These are phyloP conservation scores for Magnusiomyces paraingens DNA, from an alignment of 1,139 yeast species.

Conservation along the genomic window DNA sequence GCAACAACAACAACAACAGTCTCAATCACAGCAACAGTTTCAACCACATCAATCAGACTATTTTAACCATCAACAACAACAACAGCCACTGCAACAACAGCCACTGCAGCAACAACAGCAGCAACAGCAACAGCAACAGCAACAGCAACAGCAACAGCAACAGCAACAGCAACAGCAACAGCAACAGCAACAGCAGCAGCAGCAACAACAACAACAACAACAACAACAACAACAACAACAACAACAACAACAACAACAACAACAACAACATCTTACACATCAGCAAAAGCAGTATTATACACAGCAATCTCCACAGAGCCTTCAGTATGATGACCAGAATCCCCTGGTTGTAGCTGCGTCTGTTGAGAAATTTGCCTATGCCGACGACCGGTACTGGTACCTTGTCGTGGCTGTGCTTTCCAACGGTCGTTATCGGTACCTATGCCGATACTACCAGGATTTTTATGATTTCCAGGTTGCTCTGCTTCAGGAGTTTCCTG, in stretches of 20 bases:
- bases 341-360: conserved; percentile 46
- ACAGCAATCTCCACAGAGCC: conserved; percentile 15
- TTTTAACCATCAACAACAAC: conserved; percentile 1
- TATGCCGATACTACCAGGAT: conserved; percentile 91
- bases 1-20: conserved; percentile 7
- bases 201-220: conserved; percentile 13
- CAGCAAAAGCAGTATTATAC: conserved; percentile 12
- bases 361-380: conserved; percentile 75
- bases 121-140: conserved; percentile 12
- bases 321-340: conserved; percentile 4
- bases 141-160: conserved; percentile 4
- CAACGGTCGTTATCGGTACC: conserved; percentile 60
- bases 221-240: conserved; percentile 9
- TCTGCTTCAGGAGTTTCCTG: conserved; percentile 77
- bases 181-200: conserved; percentile 7
- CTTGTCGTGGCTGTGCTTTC: conserved; percentile 63
- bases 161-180: conserved; percentile 7
- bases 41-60: conserved; percentile 7
- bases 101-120: conserved; percentile 13
- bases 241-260: neutral
- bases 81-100: neutral
- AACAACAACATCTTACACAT: conserved; percentile 13
- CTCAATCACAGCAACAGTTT: conserved; percentile 13
- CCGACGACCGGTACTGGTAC: conserved; percentile 88
- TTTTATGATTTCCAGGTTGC: conserved; percentile 90